A percentile compares a stretch with the other conserved stretches of the same genome.
These are phyloP conservation scores for Fragilariopsis cylindrus DNA, from an alignment of 108 stramenopile genomes.

Conservation along the genomic window DNA sequence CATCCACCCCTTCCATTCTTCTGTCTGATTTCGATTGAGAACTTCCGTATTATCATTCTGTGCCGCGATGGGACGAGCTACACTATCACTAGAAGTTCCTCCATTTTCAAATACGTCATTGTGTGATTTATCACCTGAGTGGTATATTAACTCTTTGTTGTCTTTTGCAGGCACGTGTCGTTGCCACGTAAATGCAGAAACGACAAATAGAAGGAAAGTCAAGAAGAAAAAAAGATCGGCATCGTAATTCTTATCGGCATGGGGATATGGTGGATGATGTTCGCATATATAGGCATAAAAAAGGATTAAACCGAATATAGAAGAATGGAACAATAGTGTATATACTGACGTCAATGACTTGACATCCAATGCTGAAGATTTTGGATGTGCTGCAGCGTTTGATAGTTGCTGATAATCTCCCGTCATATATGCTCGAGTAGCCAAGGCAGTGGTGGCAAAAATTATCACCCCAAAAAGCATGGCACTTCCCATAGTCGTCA, in stretches of 20 bases:
- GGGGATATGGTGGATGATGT: slow-evolving; percentile 80
- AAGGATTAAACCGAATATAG: slow-evolving; percentile 74
- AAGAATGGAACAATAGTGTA: slow-evolving; percentile 63
- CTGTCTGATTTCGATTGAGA: slow-evolving; percentile 96
- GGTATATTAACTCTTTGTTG: background rate
- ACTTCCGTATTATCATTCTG: slow-evolving; percentile 70
- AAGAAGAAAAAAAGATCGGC: slow-evolving; percentile 82
- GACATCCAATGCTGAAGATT: slow-evolving; percentile 56
- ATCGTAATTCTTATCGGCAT: slow-evolving; percentile 81
- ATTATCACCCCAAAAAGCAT: slow-evolving; percentile 76
- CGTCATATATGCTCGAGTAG: slow-evolving; percentile 47
- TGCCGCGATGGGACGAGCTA: slow-evolving; percentile 35
- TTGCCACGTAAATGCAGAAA: slow-evolving; percentile 53
- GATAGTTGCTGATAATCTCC: slow-evolving; percentile 44
- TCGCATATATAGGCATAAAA: slow-evolving; percentile 85
- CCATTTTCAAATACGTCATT: slow-evolving; percentile 10
- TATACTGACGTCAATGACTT: slow-evolving; percentile 66
- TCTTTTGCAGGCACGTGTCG: slow-evolving; percentile 31
- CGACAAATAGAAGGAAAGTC: slow-evolving; percentile 58
- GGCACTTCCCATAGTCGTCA: slow-evolving; percentile 70
- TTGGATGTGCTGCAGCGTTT: slow-evolving; percentile 43
- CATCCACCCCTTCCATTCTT: slow-evolving; percentile 99
- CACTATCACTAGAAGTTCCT: background rate
- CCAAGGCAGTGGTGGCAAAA: slow-evolving; percentile 66
- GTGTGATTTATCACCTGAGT: slow-evolving; percentile 3